phyloP scores from a whole-genome alignment of 495 filamentous ascomycete species.

The Daldinia caldariorum region DNA sequence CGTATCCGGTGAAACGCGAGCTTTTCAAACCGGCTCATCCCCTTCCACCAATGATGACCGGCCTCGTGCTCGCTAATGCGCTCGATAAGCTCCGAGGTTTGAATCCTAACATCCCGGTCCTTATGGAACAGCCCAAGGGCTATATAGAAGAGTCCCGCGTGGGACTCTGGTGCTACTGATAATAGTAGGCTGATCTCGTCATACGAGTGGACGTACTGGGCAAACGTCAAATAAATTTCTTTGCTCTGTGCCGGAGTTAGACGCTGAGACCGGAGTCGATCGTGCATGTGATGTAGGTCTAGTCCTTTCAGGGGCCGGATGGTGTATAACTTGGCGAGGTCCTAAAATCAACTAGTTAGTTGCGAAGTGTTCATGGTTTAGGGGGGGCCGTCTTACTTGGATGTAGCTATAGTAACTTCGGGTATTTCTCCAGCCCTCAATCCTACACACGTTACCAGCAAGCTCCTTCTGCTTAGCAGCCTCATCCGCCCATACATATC shows the following conservation, averaged over 20 bases:
- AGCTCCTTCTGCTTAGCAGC: conserved; percentile 82
- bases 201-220: conserved; percentile 79
- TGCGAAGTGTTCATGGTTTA: not conserved
- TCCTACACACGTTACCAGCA: conserved; percentile 85
- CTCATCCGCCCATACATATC: conserved; percentile 94
- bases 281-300: conserved; percentile 91
- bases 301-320: conserved; percentile 81
- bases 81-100: conserved; percentile 81
- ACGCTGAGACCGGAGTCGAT: conserved; percentile 81
- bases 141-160: conserved; percentile 91
- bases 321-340: conserved; percentile 68
- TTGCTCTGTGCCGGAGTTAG: conserved; percentile 74
- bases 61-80: conserved; percentile 86
- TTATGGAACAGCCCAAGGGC: conserved; percentile 95
- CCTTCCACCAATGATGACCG: conserved; percentile 91
- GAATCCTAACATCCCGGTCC: conserved; percentile 76
- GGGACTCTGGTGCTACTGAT: conserved; percentile 83
- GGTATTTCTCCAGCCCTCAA: conserved; percentile 96
- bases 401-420: conserved; percentile 95
- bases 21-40: conserved; percentile 87
- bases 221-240: conserved; percentile 83
- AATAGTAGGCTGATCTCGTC: conserved; percentile 91
- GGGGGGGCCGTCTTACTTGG: conserved; percentile 64
- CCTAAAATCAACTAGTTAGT: conserved; percentile 54
- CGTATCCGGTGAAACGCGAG: conserved; percentile 76